These are phyloP conservation scores for Beauveria pseudobassiana DNA, from an alignment of 2,329 filamentous ascomycete species.

Conservation along the genomic window DNA sequence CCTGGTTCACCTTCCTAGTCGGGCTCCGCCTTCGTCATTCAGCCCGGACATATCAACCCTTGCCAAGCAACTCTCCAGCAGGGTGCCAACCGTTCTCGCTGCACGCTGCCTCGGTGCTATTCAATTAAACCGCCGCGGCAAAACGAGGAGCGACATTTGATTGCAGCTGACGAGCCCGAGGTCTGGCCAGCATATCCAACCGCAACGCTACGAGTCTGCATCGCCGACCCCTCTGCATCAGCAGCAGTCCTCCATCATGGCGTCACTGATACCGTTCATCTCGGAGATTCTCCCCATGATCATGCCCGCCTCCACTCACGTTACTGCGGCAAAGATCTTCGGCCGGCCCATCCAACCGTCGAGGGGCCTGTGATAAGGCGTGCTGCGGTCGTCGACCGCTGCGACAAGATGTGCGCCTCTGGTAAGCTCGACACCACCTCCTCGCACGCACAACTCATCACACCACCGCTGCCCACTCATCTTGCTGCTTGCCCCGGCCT, in stretches of 20 bases:
- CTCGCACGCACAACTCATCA: neutral
- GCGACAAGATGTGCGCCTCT: slow-evolving; percentile 59
- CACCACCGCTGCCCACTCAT: neutral
- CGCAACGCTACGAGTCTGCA: neutral
- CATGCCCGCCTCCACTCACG: slow-evolving; percentile 48
- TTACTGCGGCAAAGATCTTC: slow-evolving; percentile 42
- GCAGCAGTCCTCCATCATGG: slow-evolving; percentile 30
- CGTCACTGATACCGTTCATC: slow-evolving; percentile 46
- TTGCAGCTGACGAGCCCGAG: neutral
- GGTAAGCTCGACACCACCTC: slow-evolving; percentile 34
- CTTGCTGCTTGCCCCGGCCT: slow-evolving; percentile 1
- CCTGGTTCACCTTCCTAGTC: slow-evolving; percentile 8
- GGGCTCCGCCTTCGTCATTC: slow-evolving; percentile 6
- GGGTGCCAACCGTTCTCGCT: neutral
- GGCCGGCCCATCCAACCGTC: slow-evolving; percentile 28
- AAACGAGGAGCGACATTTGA: neutral
- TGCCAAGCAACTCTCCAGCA: neutral
- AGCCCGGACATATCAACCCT: neutral
- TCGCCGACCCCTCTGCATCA: neutral
- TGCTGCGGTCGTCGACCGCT: slow-evolving; percentile 56
- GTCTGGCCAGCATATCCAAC: neutral
- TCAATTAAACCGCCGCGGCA: neutral
- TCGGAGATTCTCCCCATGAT: slow-evolving; percentile 54
- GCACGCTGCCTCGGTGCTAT: neutral
- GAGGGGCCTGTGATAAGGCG: slow-evolving; percentile 27